Conservation (phyloP, 805 yeast genomes). For the Hyphopichia homilentoma region DNA sequence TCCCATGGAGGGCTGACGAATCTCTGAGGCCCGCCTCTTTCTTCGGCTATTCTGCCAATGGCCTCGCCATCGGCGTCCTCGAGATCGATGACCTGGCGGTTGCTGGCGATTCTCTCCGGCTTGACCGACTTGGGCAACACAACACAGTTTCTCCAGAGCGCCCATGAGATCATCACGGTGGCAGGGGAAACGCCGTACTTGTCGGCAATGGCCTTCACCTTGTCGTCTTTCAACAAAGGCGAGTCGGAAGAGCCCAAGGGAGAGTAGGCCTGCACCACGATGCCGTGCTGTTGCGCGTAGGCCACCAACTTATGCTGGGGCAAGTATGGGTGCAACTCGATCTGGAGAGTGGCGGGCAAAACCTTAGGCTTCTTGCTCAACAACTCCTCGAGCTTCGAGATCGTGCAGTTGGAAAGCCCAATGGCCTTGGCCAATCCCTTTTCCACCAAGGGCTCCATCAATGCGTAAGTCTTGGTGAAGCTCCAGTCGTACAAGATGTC, state of each 20-base stretch:
- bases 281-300: slow-evolving; percentile 33
- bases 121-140: slow-evolving; percentile 39
- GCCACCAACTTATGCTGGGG: slow-evolving; percentile 51
- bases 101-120: slow-evolving; percentile 26
- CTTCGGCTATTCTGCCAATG: slow-evolving; percentile 21
- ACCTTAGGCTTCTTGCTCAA: slow-evolving; percentile 46
- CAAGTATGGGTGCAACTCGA: slow-evolving; percentile 58
- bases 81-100: slow-evolving; percentile 31
- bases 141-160: slow-evolving; percentile 50
- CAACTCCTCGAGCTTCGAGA: slow-evolving; percentile 39
- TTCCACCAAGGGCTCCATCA: slow-evolving; percentile 54
- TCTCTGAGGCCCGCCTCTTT: slow-evolving; percentile 9
- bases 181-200: slow-evolving; percentile 44
- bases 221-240: slow-evolving; percentile 46
- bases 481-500: slow-evolving; percentile 25
- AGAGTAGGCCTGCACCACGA: slow-evolving; percentile 64
- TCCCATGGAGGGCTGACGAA: background rate
- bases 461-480: slow-evolving; percentile 51
- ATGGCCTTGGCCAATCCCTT: slow-evolving; percentile 58
- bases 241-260: slow-evolving; percentile 66
- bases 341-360: slow-evolving; percentile 70
- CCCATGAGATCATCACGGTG: slow-evolving; percentile 56
- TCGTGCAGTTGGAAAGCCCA: slow-evolving; percentile 75
- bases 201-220: slow-evolving; percentile 41
- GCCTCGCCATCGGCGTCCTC: slow-evolving; percentile 32